These are phyloP conservation scores for Antitrichia curtipendula DNA, from an alignment of 225 moss, liverwort and hornwort species.

Conservation along the genomic window DNA sequence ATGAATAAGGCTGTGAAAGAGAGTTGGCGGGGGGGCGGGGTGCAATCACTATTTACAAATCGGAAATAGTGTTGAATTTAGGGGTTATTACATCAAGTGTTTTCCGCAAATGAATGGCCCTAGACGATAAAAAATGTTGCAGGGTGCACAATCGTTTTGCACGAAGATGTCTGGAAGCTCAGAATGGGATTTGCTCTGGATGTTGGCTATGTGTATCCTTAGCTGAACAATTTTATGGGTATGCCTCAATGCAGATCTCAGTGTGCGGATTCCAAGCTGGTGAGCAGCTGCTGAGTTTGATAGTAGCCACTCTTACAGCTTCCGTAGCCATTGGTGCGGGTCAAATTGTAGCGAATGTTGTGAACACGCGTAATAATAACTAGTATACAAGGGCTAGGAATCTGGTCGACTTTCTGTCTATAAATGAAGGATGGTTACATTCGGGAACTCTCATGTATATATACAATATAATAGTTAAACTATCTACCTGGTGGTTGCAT, in stretches of 20 bases:
- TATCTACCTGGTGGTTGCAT: background rate
- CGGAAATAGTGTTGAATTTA: background rate
- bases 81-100: background rate
- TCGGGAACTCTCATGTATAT: background rate
- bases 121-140: background rate
- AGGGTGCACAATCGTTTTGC: background rate
- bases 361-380: background rate
- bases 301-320: constrained; percentile 80
- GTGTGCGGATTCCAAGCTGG: constrained; percentile 93
- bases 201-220: background rate
- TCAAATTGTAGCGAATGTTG: constrained; percentile 78
- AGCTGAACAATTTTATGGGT: background rate
- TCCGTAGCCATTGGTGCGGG: constrained; percentile 81
- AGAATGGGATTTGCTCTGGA: background rate
- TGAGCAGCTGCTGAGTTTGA: constrained; percentile 82
- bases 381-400: background rate
- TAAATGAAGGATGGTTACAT: background rate
- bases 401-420: background rate
- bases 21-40: background rate
- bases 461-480: background rate
- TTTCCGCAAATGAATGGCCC: background rate
- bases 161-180: background rate
- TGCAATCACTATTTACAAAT: background rate
- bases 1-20: background rate
- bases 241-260: constrained; percentile 56